Percentiles rank a stretch among this genome's conserved stretches.
These are phyloP conservation scores for Albatrellus sp. DNA, from an alignment of 1,284 basidiomycete species.

Conservation along the genomic window DNA sequence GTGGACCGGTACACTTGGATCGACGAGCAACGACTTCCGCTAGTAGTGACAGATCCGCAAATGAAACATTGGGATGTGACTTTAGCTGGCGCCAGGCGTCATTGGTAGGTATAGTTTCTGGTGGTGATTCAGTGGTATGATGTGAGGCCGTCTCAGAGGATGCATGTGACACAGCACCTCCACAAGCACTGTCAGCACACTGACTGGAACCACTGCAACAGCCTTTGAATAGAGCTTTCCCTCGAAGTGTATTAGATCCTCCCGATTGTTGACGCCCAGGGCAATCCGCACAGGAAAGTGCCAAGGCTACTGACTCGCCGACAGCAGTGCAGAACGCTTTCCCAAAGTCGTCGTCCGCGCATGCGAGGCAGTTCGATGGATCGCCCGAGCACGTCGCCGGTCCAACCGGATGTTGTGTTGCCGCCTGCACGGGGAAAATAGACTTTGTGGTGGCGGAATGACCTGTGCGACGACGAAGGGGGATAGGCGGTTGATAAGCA, in stretches of 20 bases:
- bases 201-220: constrained; percentile 18
- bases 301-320: constrained; percentile 40
- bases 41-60: constrained; percentile 68
- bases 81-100: constrained; percentile 82
- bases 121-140: constrained; percentile 6
- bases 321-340: constrained; percentile 79
- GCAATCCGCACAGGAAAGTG: constrained; percentile 41
- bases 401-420: constrained; percentile 29
- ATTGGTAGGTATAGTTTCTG: constrained; percentile 58
- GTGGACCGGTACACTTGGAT: constrained; percentile 66
- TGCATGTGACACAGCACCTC: not conserved
- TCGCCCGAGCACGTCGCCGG: constrained; percentile 37
- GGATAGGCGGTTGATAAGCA: constrained; percentile 65
- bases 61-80: constrained; percentile 78
- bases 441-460: constrained; percentile 15
- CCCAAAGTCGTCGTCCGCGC: constrained; percentile 71
- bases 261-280: constrained; percentile 19
- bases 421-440: constrained; percentile 35
- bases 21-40: constrained; percentile 82
- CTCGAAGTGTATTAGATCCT: not conserved
- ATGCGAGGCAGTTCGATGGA: constrained; percentile 63
- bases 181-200: constrained; percentile 12
- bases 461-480: constrained; percentile 37
- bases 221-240: constrained; percentile 6
- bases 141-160: not conserved